A percentile compares a stretch with the other conserved stretches of the same genome.
phyloP scores from a whole-genome alignment of 2,329 filamentous ascomycete species.

The Aspergillus sp. region DNA sequence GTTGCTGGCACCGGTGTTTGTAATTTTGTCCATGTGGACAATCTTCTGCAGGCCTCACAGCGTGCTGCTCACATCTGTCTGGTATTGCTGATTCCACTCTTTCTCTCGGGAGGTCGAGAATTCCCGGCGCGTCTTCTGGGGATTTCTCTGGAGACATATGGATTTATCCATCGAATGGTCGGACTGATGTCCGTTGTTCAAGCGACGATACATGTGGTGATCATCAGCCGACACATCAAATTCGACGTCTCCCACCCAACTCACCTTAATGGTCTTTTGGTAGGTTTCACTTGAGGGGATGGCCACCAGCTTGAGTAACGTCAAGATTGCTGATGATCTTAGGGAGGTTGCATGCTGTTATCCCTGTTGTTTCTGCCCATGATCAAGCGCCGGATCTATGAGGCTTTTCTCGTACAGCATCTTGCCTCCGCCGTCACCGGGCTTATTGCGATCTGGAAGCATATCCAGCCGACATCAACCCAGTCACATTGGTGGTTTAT shows the following conservation, averaged over 20 bases:
- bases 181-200: conserved; percentile 13
- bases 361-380: conserved; percentile 10
- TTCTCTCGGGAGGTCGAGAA: conserved; percentile 8
- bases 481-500: background rate
- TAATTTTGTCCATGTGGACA: background rate
- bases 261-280: conserved; percentile 12
- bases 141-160: conserved; percentile 12
- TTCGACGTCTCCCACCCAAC: conserved; percentile 2
- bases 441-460: conserved; percentile 15
- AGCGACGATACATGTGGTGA: conserved; percentile 14
- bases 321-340: background rate
- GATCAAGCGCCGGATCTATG: conserved; percentile 14
- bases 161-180: conserved; percentile 2
- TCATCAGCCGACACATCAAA: conserved; percentile 2
- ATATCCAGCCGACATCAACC: conserved; percentile 1
- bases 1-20: conserved; percentile 3
- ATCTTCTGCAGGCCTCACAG: background rate
- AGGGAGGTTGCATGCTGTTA: conserved; percentile 15
- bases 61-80: conserved; percentile 7
- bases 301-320: background rate
- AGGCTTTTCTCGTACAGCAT: conserved; percentile 13
- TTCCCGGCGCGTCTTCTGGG: conserved; percentile 11
- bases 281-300: background rate
- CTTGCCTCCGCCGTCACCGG: conserved; percentile 8
- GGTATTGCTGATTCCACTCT: conserved; percentile 8